phyloP scores from a whole-genome alignment of 306 rosid genomes.

The Ochetophila trinervis region DNA sequence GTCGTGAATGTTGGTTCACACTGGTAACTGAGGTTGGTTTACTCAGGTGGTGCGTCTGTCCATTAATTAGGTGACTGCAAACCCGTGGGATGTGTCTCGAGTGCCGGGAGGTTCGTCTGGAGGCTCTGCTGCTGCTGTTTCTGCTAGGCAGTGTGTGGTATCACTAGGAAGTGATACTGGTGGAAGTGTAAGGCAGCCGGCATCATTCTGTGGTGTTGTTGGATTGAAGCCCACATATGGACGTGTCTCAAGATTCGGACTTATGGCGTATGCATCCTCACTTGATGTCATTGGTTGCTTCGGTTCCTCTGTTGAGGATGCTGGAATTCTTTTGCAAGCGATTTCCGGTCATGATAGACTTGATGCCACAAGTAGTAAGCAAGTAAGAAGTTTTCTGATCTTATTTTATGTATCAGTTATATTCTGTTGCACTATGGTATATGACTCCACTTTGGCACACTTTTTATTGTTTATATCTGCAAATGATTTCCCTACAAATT shows the following conservation, averaged over 20 bases:
- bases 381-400: conserved; percentile 37
- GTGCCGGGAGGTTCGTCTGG: conserved; percentile 99
- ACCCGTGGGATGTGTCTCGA: conserved; percentile 91
- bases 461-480: not conserved
- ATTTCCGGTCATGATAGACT: conserved; percentile 84
- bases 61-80: conserved; percentile 92
- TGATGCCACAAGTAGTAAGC: conserved; percentile 91
- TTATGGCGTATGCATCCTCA: conserved; percentile 94
- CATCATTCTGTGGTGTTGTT: conserved; percentile 95
- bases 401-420: not conserved
- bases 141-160: conserved; percentile 90
- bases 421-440: not conserved
- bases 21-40: conserved; percentile 71
- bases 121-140: conserved; percentile 98
- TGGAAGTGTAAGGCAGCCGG: conserved; percentile 99
- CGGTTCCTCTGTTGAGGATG: conserved; percentile 81
- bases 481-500: not conserved
- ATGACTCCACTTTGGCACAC: not conserved
- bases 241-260: conserved; percentile 90
- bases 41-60: conserved; percentile 86
- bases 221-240: conserved; percentile 98
- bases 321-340: conserved; percentile 86
- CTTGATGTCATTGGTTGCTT: conserved; percentile 99
- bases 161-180: conserved; percentile 98
- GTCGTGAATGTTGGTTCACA: conserved; percentile 8